These are phyloP conservation scores for Venturia effusa DNA, from an alignment of 2,329 filamentous ascomycete species.

Conservation along the genomic window DNA sequence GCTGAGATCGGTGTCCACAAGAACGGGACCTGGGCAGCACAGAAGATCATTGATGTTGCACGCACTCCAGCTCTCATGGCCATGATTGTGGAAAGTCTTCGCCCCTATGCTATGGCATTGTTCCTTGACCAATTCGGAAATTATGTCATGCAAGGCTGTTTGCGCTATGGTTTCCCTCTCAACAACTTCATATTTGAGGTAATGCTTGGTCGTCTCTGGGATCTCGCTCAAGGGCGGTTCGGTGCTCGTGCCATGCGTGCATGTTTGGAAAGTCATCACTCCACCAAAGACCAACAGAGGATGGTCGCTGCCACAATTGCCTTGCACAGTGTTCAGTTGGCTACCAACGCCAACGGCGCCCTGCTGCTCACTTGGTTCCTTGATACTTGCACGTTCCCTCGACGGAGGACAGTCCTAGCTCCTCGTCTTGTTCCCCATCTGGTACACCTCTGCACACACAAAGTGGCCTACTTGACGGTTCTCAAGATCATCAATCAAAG, in stretches of 20 bases:
- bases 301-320: conserved; percentile 91
- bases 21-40: conserved; percentile 97
- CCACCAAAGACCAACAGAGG: conserved; percentile 88
- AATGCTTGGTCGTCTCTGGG: conserved; percentile 91
- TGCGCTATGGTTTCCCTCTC: conserved; percentile 79
- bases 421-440: conserved; percentile 86
- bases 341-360: conserved; percentile 91
- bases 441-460: conserved; percentile 94
- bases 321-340: conserved; percentile 91
- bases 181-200: conserved; percentile 98
- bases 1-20: conserved; percentile 97
- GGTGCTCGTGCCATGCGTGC: conserved; percentile 93
- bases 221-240: conserved; percentile 84
- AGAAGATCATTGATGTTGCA: conserved; percentile 97
- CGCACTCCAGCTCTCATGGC: conserved; percentile 74
- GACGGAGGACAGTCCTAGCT: conserved; percentile 80
- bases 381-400: conserved; percentile 92
- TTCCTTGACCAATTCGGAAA: conserved; percentile 98
- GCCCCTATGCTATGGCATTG: conserved; percentile 76
- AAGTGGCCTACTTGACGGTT: conserved; percentile 93
- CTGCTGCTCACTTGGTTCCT: conserved; percentile 94
- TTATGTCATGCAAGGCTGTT: conserved; percentile 92
- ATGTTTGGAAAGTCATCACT: conserved; percentile 90
- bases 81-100: conserved; percentile 73
- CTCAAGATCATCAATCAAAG: conserved; percentile 98